A percentile compares a stretch with the other conserved stretches of the same genome.
Evolutionary conservation across 2,329 filamentous ascomycete genomes (phyloP).

Genomic region (Ceratocystis colombiana): DNA sequence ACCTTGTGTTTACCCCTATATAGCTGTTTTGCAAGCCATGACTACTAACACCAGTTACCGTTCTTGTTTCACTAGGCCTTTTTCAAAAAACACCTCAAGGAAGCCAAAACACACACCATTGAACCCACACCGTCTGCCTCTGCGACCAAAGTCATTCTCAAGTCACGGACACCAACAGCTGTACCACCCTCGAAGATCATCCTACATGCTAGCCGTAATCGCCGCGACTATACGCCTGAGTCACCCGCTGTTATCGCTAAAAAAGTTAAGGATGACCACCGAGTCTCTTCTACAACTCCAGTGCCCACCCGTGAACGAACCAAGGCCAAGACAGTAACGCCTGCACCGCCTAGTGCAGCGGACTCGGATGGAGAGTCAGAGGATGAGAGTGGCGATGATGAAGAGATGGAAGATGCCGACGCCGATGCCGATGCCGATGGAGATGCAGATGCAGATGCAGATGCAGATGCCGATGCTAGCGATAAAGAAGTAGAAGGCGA

Average conservation of each 20-base stretch:
- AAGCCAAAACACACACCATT: conserved; percentile 61
- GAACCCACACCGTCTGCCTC: conserved; percentile 48
- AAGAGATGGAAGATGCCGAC: conserved; percentile 10
- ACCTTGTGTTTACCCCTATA: conserved; percentile 5
- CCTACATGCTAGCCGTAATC: conserved; percentile 49
- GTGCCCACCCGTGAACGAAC: conserved; percentile 20
- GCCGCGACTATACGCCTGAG: conserved; percentile 17
- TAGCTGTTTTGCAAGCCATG: not conserved
- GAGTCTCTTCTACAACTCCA: not conserved
- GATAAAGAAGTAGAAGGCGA: not conserved
- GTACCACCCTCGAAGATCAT: conserved; percentile 47
- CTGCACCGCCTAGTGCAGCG: not conserved
- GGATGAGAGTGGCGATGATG: not conserved
- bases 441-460: not conserved
- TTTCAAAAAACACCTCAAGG: conserved; percentile 57
- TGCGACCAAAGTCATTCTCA: conserved; percentile 36
- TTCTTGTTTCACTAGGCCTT: conserved; percentile 37
- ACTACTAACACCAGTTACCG: not conserved
- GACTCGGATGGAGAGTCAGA: conserved; percentile 14
- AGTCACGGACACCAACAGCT: conserved; percentile 20
- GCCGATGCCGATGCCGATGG: not conserved
- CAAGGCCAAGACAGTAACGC: conserved; percentile 17
- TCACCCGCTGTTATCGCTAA: conserved; percentile 9
- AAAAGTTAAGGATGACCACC: conserved; percentile 8
- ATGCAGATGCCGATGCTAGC: not conserved